Percentiles rank a stretch among this genome's conserved stretches.
Conservation (phyloP, 176 grass and related monocot species). For the Aegilops longissima region DNA sequence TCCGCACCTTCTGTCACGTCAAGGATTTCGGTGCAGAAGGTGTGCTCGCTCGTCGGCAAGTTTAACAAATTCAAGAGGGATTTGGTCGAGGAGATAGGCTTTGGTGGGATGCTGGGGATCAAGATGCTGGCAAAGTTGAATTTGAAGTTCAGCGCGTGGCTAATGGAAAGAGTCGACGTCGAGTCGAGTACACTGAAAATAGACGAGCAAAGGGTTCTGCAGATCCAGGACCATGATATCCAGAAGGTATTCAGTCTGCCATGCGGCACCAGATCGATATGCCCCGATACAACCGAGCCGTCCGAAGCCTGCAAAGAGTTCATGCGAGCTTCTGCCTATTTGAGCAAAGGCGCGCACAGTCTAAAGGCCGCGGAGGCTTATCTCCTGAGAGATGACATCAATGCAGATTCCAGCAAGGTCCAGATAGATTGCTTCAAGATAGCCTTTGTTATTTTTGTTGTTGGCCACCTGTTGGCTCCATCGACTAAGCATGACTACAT, state of each 20-base stretch:
- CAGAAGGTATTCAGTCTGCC: slow-evolving; percentile 5
- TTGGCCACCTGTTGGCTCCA: slow-evolving; percentile 10
- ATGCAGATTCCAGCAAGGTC: not conserved
- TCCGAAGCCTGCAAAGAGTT: not conserved
- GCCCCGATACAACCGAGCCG: not conserved
- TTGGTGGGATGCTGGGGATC: not conserved
- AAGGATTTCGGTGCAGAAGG: slow-evolving; percentile 17
- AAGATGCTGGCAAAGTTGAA: not conserved
- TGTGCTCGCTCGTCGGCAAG: not conserved
- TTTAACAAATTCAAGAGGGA: not conserved
- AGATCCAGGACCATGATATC: not conserved
- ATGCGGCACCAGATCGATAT: not conserved
- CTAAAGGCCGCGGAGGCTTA: not conserved
- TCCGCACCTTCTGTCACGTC: slow-evolving; percentile 1
- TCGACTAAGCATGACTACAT: not conserved
- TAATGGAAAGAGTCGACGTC: not conserved
- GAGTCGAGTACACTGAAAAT: not conserved
- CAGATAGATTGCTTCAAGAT: slow-evolving; percentile 16
- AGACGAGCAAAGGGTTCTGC: not conserved
- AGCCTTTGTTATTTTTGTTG: not conserved
- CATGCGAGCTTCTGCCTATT: not conserved
- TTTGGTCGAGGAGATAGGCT: not conserved
- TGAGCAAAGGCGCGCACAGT: not conserved
- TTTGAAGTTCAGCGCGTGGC: slow-evolving; percentile 10
- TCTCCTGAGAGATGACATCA: slow-evolving; percentile 5